Percentiles rank a stretch among this genome's conserved stretches.
Evolutionary conservation across 2,329 filamentous ascomycete species (phyloP).

Genomic region (Cladophialophora chaetospira): DNA sequence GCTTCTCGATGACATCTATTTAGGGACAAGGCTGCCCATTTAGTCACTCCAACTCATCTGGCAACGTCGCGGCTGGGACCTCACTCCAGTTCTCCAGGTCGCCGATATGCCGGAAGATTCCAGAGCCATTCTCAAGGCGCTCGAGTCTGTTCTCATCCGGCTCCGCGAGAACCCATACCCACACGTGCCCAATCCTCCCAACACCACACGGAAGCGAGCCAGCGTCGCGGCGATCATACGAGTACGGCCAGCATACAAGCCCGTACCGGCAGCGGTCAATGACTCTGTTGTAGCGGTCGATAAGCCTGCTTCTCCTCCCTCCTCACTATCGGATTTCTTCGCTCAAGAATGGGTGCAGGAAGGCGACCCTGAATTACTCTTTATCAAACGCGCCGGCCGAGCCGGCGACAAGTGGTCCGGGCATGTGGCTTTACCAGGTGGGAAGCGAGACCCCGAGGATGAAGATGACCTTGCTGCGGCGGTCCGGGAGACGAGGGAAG

Average conservation of each 20-base stretch:
- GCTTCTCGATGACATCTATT: neutral
- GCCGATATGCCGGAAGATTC: conserved; percentile 27
- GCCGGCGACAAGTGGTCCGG: conserved; percentile 69
- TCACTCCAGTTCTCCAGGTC: neutral
- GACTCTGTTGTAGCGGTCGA: conserved; percentile 26
- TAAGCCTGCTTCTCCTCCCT: conserved; percentile 23
- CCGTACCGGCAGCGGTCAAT: conserved; percentile 49
- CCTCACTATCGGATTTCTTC: conserved; percentile 59
- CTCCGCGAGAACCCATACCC: conserved; percentile 41
- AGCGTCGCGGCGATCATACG: conserved; percentile 67
- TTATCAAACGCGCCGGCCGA: conserved; percentile 69
- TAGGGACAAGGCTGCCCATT: conserved; percentile 5
- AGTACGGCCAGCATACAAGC: conserved; percentile 59
- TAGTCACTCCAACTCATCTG: neutral
- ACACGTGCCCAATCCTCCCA: conserved; percentile 46
- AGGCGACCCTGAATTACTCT: conserved; percentile 68
- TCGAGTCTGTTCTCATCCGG: conserved; percentile 26
- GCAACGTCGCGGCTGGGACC: neutral
- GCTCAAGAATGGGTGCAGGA: conserved; percentile 65
- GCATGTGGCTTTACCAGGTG: conserved; percentile 69
- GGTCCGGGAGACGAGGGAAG: conserved; percentile 65
- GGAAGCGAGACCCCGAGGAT: conserved; percentile 67
- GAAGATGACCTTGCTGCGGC: conserved; percentile 63
- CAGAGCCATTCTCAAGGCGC: conserved; percentile 25
- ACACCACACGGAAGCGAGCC: conserved; percentile 59